Evolutionary conservation across 2,329 filamentous ascomycete genomes (phyloP).

Genomic region (Hymenoscyphus fructigenus): DNA sequence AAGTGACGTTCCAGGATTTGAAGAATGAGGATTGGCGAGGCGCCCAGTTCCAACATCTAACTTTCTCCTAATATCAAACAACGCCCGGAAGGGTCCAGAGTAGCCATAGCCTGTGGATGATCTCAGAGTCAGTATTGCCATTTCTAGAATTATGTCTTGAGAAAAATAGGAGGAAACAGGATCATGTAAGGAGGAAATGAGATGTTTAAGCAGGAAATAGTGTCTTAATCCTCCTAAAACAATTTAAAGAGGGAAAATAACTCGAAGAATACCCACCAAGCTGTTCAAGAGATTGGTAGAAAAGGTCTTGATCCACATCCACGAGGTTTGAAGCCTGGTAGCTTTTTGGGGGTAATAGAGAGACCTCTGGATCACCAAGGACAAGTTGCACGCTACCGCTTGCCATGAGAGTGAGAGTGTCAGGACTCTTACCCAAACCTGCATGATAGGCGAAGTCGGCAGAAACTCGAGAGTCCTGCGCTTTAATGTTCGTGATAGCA

Average conservation of each 20-base stretch:
- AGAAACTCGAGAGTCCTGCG: neutral
- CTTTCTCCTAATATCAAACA: constrained; percentile 13
- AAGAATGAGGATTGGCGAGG: constrained; percentile 1
- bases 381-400: constrained; percentile 10
- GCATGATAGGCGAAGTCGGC: constrained; percentile 9
- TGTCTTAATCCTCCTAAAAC: no score
- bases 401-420: constrained; percentile 5
- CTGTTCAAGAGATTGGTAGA: constrained; percentile 16
- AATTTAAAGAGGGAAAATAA: no score
- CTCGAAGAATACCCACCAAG: no score
- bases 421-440: neutral
- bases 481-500: constrained; percentile 14
- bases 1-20: neutral
- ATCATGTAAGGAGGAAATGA: no score
- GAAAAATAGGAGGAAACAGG: no score
- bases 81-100: constrained; percentile 14
- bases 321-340: constrained; percentile 6
- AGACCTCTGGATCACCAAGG: neutral
- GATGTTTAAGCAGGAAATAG: no score
- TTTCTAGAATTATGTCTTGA: no score
- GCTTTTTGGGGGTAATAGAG: constrained; percentile 1
- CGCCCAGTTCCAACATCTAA: constrained; percentile 7
- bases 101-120: constrained; percentile 24
- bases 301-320: constrained; percentile 17
- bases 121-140: no score